phyloP scores from a whole-genome alignment of 2,329 filamentous ascomycete genomes.

The Botrytis byssoidea region DNA sequence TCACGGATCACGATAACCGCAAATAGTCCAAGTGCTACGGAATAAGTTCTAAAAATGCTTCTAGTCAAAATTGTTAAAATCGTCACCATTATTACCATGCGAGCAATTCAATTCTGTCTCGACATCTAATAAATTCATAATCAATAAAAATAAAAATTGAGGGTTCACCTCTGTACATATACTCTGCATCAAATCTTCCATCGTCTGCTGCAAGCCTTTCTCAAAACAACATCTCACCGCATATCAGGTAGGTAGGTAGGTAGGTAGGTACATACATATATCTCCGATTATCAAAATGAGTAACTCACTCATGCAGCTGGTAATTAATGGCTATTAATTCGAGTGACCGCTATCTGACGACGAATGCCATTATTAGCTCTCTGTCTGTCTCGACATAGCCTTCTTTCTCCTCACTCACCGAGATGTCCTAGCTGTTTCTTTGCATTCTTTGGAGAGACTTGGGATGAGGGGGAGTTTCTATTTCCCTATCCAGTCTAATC shows the following conservation, averaged over 20 bases:
- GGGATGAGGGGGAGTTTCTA: neutral
- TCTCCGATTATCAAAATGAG: neutral
- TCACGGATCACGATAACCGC: neutral
- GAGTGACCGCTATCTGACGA: neutral
- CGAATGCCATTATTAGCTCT: neutral
- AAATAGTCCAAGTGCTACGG: neutral
- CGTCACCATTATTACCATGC: neutral
- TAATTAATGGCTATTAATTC: neutral
- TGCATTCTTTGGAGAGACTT: neutral
- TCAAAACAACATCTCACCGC: conserved; percentile 17
- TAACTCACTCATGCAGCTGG: neutral
- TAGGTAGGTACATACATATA: neutral
- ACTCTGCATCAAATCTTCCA: neutral
- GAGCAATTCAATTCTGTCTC: neutral
- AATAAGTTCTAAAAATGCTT: neutral
- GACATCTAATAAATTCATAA: neutral
- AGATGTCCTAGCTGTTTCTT: neutral
- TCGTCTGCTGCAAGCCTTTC: neutral
- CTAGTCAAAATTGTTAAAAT: neutral
- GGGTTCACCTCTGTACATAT: neutral
- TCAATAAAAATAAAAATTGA: neutral
- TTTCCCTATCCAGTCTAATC: neutral
- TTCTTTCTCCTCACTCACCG: neutral
- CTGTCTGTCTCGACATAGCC: neutral
- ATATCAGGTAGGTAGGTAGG: neutral